These are phyloP conservation scores for Iberis amara DNA, from an alignment of 441 rosid species.

Conservation along the genomic window DNA sequence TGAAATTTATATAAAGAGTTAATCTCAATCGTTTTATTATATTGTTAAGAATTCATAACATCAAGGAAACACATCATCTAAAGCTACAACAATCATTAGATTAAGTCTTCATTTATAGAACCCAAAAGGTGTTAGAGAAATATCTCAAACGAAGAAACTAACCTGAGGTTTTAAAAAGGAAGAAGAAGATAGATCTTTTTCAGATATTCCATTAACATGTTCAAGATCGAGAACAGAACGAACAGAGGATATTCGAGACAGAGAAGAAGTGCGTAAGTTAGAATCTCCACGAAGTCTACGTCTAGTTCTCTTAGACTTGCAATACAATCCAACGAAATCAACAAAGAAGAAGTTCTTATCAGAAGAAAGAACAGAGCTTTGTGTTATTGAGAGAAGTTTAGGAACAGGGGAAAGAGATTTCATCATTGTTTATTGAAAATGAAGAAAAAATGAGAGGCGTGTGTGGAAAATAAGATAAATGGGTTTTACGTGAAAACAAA, in stretches of 20 bases:
- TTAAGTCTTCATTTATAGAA: too few species aligned
- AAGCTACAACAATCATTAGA: too few species aligned
- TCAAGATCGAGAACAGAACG: constrained; percentile 46
- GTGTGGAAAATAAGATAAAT: constrained; percentile 22
- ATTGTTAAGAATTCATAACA: too few species aligned
- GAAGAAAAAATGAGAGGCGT: constrained; percentile 18
- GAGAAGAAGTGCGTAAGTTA: constrained; percentile 25
- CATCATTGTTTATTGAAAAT: constrained; percentile 43
- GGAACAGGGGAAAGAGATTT: constrained; percentile 58
- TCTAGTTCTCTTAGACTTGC: constrained; percentile 47
- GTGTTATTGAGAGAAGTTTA: constrained; percentile 41
- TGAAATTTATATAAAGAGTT: too few species aligned
- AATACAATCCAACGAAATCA: constrained; percentile 66
- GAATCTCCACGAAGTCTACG: constrained; percentile 48
- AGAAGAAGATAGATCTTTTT: constrained; percentile 27
- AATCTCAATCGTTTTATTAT: too few species aligned
- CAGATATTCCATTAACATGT: constrained; percentile 21
- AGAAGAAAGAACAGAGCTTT: constrained; percentile 43
- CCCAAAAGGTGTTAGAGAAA: too few species aligned
- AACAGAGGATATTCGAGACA: constrained; percentile 32
- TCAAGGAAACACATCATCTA: too few species aligned
- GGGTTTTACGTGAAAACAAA: constrained; percentile 14
- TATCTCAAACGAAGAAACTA: not conserved
- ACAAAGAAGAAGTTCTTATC: constrained; percentile 41
- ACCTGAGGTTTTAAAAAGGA: constrained; percentile 43